Percentiles rank a stretch among this genome's conserved stretches.
Conservation (phyloP, 179 eudicot species). For the Beta lomatogona region DNA sequence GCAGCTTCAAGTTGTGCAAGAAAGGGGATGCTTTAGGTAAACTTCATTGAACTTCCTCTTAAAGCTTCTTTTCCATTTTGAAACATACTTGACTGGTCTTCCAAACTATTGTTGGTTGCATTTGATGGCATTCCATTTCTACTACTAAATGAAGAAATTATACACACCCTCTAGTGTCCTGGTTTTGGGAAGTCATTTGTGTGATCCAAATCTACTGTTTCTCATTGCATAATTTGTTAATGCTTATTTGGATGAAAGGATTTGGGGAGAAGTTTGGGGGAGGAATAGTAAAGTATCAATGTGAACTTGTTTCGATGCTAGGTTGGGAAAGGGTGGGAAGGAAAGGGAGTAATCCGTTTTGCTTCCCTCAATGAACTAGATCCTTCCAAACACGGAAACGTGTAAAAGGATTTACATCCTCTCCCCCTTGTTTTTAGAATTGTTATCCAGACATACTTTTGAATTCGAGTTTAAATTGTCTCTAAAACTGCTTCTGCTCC, state of each 20-base stretch:
- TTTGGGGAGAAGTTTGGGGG: not conserved
- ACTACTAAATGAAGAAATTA: not conserved
- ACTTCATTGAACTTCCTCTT: conserved; percentile 15
- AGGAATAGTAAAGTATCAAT: not conserved
- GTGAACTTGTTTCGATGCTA: not conserved
- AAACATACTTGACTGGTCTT: not conserved
- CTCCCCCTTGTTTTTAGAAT: not conserved
- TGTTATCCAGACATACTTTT: not conserved
- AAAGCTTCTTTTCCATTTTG: not conserved
- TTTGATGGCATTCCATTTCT: not conserved
- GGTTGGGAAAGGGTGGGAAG: not conserved
- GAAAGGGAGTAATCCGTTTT: not conserved
- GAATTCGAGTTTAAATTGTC: not conserved
- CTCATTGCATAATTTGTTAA: not conserved
- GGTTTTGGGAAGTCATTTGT: not conserved
- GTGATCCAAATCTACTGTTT: not conserved
- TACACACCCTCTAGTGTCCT: not conserved
- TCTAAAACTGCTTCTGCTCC: not conserved
- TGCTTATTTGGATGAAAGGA: not conserved
- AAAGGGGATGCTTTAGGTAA: conserved; percentile 93
- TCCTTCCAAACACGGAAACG: not conserved
- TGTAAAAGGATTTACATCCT: not conserved
- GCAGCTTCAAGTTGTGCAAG: conserved; percentile 90
- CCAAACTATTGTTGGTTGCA: not conserved
- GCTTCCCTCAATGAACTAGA: not conserved